Conservation (phyloP, 805 yeast species). For the Candida nanaspora region DNA sequence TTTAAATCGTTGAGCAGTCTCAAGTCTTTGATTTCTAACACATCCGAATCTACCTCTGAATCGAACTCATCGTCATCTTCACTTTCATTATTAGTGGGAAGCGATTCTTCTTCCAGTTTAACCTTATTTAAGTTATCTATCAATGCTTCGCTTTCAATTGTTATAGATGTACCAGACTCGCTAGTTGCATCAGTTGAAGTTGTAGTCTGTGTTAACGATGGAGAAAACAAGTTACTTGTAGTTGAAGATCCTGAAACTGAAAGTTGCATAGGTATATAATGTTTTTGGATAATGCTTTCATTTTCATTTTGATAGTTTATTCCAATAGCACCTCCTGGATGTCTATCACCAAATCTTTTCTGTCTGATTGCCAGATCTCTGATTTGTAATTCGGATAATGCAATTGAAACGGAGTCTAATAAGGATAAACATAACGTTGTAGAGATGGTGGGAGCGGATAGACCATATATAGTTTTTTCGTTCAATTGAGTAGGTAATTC, state of each 20-base stretch:
- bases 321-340: conserved; percentile 93
- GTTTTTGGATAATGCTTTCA: background rate
- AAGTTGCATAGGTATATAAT: too few species aligned
- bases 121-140: background rate
- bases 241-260: too few species aligned
- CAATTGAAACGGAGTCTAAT: conserved; percentile 73
- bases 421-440: conserved; percentile 70
- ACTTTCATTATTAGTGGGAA: too few species aligned
- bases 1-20: conserved; percentile 17
- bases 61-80: conserved; percentile 3
- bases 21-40: conserved; percentile 13
- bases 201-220: background rate
- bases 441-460: conserved; percentile 84
- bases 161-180: too few species aligned
- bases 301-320: conserved; percentile 24
- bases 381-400: conserved; percentile 62
- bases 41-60: conserved; percentile 7
- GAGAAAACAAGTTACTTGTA: background rate
- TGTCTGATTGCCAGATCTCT: conserved; percentile 47
- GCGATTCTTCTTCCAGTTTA: background rate
- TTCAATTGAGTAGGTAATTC: conserved; percentile 49
- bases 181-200: background rate
- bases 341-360: conserved; percentile 57
- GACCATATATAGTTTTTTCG: conserved; percentile 63
- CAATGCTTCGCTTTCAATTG: background rate